Evolutionary conservation across 2,329 filamentous ascomycete genomes (phyloP).

Genomic region (Amphichorda felina): DNA sequence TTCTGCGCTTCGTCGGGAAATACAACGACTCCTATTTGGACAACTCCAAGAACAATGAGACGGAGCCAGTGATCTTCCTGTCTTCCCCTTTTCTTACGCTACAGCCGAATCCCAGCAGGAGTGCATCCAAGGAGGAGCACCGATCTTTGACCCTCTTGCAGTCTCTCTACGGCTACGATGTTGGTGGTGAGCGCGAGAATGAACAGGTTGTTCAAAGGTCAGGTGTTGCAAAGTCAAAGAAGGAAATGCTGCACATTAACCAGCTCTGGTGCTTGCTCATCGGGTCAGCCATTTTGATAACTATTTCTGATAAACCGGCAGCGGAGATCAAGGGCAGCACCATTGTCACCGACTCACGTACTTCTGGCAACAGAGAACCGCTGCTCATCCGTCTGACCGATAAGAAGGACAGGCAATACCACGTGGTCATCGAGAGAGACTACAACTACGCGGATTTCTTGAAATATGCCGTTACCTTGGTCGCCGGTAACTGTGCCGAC

Average conservation of each 20-base stretch:
- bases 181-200: constrained; percentile 1
- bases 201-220: constrained; percentile 2
- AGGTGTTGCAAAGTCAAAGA: not conserved
- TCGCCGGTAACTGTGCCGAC: not conserved
- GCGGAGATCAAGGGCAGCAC: not conserved
- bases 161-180: constrained; percentile 4
- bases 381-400: constrained; percentile 1
- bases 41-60: not conserved
- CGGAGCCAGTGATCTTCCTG: constrained; percentile 2
- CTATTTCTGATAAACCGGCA: constrained; percentile 1
- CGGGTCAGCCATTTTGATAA: constrained; percentile 2
- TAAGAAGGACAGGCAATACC: not conserved
- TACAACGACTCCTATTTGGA: not conserved
- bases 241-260: constrained; percentile 3
- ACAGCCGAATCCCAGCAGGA: not conserved
- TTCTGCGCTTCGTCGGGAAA: constrained; percentile 2
- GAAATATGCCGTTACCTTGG: constrained; percentile 1
- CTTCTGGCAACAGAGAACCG: not conserved
- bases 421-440: constrained; percentile 1
- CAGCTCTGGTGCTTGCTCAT: constrained; percentile 4
- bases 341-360: not conserved
- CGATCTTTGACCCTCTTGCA: constrained; percentile 2
- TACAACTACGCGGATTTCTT: constrained; percentile 4
- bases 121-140: not conserved
- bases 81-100: constrained; percentile 1